Base-by-base conservation (phyloP, 2,329 filamentous ascomycete species). In the Juglanconis sp. region DNA sequence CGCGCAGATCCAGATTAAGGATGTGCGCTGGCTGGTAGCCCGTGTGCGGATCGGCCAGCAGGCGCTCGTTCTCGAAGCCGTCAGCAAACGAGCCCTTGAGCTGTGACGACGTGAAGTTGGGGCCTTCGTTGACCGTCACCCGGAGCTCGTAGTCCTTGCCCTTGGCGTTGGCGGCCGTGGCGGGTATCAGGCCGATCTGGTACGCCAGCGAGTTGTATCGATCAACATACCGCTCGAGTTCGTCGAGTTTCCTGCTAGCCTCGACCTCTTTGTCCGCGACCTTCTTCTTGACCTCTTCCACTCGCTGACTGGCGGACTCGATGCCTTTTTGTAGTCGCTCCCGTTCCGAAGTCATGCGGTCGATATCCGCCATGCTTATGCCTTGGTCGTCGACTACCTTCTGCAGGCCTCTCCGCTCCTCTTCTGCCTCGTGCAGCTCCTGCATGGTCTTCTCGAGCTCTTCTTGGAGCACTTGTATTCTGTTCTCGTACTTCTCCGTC, bases 321-420 rank as follows among this genome's bases (percentile, higher is more conserved):
- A 96, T 88, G 47, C 88, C 90, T 68, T 89, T 93, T 65, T 96
- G 91, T n/a, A 99, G 83, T 51, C 95, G 87, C 70, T 99, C 95
- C 56, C 93, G 88, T 73, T 99, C 95, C 40, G 91, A 88, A 67
- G 92, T 96, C 94, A 99, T 97, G 74, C 95, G 92, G 81, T 99
- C 95, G 71, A 99, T 98, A 82, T 99, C 95, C 76, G 95, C 90
- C 76, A 97, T 96, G 69, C 92, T 96, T 72, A 99, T 93, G 2
- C 95, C 95, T 71, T 96, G 92, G 67, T 89, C 88, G 73, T 98
- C 95, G 34, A 99, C 92, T 35, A 90, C 87, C 61, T 89, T 87
- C 72, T 98, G 94, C 9, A 99, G 81, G 35, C 83, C 82, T 47
- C 86, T 79, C 63, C 92, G 87, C 73, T 99, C 95, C 15, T 90